phyloP scores from a whole-genome alignment of 2,329 filamentous ascomycete species.

The Periconia sp. region DNA sequence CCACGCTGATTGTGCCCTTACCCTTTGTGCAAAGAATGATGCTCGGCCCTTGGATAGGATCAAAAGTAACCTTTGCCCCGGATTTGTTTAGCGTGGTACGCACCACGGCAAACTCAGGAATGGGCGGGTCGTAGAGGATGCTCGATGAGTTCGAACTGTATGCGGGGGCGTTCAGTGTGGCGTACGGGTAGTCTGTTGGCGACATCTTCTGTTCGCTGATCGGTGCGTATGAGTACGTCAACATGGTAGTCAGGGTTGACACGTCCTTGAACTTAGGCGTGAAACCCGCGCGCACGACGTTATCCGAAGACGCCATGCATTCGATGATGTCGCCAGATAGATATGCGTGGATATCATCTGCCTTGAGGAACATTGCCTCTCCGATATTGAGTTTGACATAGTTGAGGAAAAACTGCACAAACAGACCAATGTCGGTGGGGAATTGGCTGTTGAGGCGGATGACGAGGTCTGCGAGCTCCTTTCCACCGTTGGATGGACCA shows the following conservation, averaged over 20 bases:
- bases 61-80: constrained; percentile 85
- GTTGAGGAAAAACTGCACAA: constrained; percentile 97
- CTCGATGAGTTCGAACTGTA: constrained; percentile 79
- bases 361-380: constrained; percentile 94
- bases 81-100: constrained; percentile 73
- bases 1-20: constrained; percentile 82
- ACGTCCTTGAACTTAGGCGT: constrained; percentile 99
- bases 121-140: constrained; percentile 89
- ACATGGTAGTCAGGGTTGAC: constrained; percentile 81
- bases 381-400: constrained; percentile 86
- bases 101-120: constrained; percentile 93
- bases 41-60: constrained; percentile 84
- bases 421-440: constrained; percentile 84
- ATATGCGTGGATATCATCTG: constrained; percentile 98
- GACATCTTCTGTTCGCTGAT: constrained; percentile 95
- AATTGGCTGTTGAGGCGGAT: constrained; percentile 81
- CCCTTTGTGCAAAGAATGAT: constrained; percentile 91
- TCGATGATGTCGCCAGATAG: constrained; percentile 93
- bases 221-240: constrained; percentile 94
- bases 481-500: constrained; percentile 69
- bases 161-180: constrained; percentile 77
- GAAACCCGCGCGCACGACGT: constrained; percentile 95
- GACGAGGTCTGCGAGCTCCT: constrained; percentile 78
- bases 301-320: constrained; percentile 99
- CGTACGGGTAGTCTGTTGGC: constrained; percentile 84